Conservation (phyloP, 805 yeast species). For the Candida tammaniensis region DNA sequence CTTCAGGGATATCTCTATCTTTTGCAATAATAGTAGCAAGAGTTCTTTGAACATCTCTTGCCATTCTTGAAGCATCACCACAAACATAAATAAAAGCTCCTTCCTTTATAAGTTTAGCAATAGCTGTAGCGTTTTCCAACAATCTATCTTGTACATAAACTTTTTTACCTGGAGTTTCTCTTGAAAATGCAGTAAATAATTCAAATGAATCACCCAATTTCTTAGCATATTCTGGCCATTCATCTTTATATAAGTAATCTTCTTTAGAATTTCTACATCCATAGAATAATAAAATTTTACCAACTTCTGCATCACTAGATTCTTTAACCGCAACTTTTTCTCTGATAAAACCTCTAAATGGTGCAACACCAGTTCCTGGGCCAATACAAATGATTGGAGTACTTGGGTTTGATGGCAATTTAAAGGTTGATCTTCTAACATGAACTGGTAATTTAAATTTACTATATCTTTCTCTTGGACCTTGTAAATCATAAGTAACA, state of each 20-base stretch:
- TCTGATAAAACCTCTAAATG: conserved; percentile 91
- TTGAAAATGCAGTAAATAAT: conserved; percentile 81
- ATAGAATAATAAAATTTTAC: conserved; percentile 73
- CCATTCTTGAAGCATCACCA: conserved; percentile 96
- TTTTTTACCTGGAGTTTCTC: conserved; percentile 55
- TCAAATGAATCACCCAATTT: conserved; percentile 61
- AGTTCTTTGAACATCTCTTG: conserved; percentile 82
- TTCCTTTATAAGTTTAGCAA: conserved; percentile 51
- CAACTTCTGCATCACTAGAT: conserved; percentile 41
- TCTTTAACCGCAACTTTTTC: conserved; percentile 66
- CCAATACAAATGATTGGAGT: conserved; percentile 91
- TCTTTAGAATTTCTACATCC: conserved; percentile 81
- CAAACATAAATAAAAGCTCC: conserved; percentile 94
- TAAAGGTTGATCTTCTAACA: conserved; percentile 91
- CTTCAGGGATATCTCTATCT: conserved; percentile 61
- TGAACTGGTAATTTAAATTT: conserved; percentile 80
- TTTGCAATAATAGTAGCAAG: conserved; percentile 60
- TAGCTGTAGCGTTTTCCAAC: conserved; percentile 47
- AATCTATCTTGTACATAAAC: conserved; percentile 86
- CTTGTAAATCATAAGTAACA: conserved; percentile 68
- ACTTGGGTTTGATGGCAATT: conserved; percentile 80
- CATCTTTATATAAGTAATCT: conserved; percentile 84
- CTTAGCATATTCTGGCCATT: conserved; percentile 78
- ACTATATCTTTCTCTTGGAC: conserved; percentile 66
- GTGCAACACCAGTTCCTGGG: conserved; percentile 99